Evolutionary conservation across 1,284 basidiomycete species (phyloP), one percentile per base, ranked within the genome.

Genomic region (Cystobasidiaceae sp.): DNA sequence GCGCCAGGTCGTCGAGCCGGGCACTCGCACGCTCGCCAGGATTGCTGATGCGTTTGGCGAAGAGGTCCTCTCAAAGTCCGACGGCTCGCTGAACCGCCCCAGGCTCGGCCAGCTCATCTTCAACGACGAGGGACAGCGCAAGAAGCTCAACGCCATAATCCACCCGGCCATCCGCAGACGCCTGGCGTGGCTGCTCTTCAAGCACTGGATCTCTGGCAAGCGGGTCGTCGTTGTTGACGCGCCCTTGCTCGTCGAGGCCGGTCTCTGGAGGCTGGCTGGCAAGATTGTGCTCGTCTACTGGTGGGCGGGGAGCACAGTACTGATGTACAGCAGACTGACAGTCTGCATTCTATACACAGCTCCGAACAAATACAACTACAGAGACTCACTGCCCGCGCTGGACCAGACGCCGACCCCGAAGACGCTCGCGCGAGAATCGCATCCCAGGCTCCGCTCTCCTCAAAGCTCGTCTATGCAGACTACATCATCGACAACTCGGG

Each of bases 171-270:
- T 98, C 27, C 80, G 86, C 56, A 81, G 82, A 65, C 85, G 82
- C 15, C 90, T 97, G 84, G 76, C 87, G 15, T 84, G 82, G 82
- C 79, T 79, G 61, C 81, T 96, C 5, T 50, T 92, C 51, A 78
- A 79, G 64, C 81, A 80, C 69, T 98, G 94, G 93, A 60, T 92
- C 34, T 78, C 76, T 28, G 94, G 93, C 2, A 79, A 89, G 70
- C 85, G 83, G 73, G 81, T 87, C 57, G 90, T 89, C 67, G 82
- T 98, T 2, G 79, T 97, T 66, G 94, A 97, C 76, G 89, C 97
- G 6, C 94, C 94, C n/a, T 78, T 97, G 55, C 80, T 97, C 62
- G 88, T 98, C 64, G 94, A 98, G 76, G 86, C 90, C 0, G 87
- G 87, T 0, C 75, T 97, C 56, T 92, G 89, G 86, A 85, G 83